Percentiles rank a stretch among this genome's conserved stretches.
phyloP scores from a whole-genome alignment of 805 yeast genomes.

The Kazachstania psychrophila region DNA sequence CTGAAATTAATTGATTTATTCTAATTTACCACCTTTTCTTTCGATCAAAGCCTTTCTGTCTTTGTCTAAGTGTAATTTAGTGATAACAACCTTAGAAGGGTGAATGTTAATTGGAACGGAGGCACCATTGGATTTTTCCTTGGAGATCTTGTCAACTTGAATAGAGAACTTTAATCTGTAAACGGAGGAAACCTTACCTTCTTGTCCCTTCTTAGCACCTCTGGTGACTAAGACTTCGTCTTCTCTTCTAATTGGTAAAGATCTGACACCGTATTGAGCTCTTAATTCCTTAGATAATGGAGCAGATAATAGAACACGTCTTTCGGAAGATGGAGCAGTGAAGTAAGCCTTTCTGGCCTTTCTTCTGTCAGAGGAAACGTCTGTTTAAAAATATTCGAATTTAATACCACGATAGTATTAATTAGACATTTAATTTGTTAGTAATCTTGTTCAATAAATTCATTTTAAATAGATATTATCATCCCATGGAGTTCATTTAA shows the following conservation, averaged over 20 bases:
- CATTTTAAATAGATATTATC: too few relatives aligned
- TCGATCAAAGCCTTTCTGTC: conserved; percentile 95
- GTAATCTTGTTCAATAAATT: too few relatives aligned
- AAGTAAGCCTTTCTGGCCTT: conserved; percentile 99
- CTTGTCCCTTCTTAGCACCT: conserved; percentile 98
- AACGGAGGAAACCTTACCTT: conserved; percentile 92
- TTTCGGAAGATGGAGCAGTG: conserved; percentile 90
- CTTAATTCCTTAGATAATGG: conserved; percentile 98
- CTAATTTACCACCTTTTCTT: conserved; percentile 96
- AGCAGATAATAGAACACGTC: conserved; percentile 92
- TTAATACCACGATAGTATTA: conserved; percentile 25
- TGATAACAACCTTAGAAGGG: conserved; percentile 97
- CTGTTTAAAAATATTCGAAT: conserved; percentile 25
- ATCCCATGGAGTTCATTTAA: too few relatives aligned
- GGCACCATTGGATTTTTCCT: conserved; percentile 96
- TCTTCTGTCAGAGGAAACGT: conserved; percentile 98
- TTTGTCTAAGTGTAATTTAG: conserved; percentile 95
- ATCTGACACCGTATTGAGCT: conserved; percentile 89
- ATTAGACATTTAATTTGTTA: too few relatives aligned
- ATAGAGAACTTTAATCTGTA: conserved; percentile 96
- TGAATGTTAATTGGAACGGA: conserved; percentile 92
- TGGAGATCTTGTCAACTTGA: conserved; percentile 92
- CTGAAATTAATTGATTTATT: conserved; percentile 45
- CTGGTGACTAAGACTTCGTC: conserved; percentile 93
- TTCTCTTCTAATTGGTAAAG: conserved; percentile 94